Evolutionary conservation across 768 basidiomycete genomes (phyloP).

Genomic region (Cystobasidium tubakii): DNA sequence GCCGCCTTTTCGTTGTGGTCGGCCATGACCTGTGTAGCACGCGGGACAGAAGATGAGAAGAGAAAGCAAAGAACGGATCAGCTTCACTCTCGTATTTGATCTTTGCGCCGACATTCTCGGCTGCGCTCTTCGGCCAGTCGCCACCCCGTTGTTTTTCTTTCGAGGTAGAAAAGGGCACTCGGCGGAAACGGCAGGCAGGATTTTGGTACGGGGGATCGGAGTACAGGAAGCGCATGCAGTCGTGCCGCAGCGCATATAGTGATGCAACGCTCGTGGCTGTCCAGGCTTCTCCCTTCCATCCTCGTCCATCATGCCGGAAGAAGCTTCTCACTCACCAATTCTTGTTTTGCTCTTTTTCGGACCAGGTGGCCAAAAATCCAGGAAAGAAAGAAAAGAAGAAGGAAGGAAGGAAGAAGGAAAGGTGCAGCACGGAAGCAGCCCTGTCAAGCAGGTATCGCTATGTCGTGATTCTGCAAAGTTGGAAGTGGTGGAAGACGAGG

Average conservation of each 20-base stretch:
- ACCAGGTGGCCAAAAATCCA: neutral
- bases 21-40: neutral
- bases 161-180: neutral
- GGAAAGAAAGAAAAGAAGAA: neutral
- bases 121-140: conserved; percentile 6
- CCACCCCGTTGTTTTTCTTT: neutral
- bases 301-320: neutral
- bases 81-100: neutral
- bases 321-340: neutral
- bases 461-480: neutral
- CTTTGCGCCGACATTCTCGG: neutral
- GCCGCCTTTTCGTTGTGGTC: conserved; percentile 1
- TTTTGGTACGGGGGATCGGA: neutral
- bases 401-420: neutral
- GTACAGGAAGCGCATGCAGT: neutral
- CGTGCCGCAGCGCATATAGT: too few species aligned
- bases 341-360: neutral
- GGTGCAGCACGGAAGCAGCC: neutral
- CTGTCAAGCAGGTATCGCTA: neutral
- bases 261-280: too few species aligned
- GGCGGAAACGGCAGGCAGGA: neutral
- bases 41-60: neutral
- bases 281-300: neutral
- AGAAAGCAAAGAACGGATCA: neutral
- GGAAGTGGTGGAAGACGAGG: neutral